Evolutionary conservation across 495 filamentous ascomycete genomes (phyloP).

Genomic region (Parmelia sp.): DNA sequence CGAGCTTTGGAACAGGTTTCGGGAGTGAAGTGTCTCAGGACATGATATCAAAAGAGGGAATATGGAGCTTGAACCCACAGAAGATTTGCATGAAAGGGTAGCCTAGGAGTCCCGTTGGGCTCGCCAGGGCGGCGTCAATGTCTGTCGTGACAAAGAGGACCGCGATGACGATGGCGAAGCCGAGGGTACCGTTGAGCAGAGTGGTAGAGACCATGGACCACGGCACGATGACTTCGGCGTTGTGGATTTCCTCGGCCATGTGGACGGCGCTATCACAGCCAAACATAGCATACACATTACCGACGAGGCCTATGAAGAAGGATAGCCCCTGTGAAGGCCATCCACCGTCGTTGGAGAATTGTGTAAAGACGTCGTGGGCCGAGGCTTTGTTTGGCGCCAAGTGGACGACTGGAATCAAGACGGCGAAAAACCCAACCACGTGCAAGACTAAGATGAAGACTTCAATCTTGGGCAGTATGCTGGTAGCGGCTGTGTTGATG

Average conservation of each 20-base stretch:
- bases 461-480: constrained; percentile 42
- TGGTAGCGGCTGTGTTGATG: constrained; percentile 39
- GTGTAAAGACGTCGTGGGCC: constrained; percentile 40
- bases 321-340: constrained; percentile 42
- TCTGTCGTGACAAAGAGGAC: constrained; percentile 45
- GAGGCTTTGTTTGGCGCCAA: constrained; percentile 28
- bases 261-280: constrained; percentile 39
- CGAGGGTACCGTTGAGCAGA: constrained; percentile 44
- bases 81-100: constrained; percentile 51
- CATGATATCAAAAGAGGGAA: too few relatives aligned
- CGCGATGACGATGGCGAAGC: constrained; percentile 45
- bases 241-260: constrained; percentile 51
- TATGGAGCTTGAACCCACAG: too few relatives aligned
- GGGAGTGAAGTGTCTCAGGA: too few relatives aligned
- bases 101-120: constrained; percentile 37
- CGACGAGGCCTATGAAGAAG: constrained; percentile 40
- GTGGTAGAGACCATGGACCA: constrained; percentile 42
- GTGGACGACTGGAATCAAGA: constrained; percentile 45
- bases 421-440: constrained; percentile 46
- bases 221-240: constrained; percentile 42
- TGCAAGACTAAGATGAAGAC: constrained; percentile 43
- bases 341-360: constrained; percentile 42
- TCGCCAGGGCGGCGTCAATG: constrained; percentile 33
- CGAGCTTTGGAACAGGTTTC: too few relatives aligned
- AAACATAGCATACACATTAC: constrained; percentile 39